Evolutionary conservation across 371 early-diverging fungal species (phyloP).

Genomic region (Mucor plumbeus): DNA sequence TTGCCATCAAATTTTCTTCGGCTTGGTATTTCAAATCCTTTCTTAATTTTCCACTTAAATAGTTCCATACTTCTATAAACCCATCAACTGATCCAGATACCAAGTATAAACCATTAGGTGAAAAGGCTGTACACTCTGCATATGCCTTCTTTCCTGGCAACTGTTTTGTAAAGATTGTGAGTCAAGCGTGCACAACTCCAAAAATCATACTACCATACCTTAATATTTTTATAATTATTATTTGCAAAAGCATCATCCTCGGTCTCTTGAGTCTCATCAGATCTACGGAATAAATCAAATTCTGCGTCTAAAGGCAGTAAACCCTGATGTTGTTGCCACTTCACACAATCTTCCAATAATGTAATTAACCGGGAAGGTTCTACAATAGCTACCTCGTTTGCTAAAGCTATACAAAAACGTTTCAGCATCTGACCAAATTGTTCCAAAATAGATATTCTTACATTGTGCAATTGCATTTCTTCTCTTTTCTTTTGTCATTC

Average conservation of each 20-base stretch:
- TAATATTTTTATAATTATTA: conserved; percentile 71
- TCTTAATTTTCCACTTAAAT: conserved; percentile 86
- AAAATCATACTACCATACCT: conserved; percentile 48
- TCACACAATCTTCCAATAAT: conserved; percentile 82
- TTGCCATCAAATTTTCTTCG: conserved; percentile 90
- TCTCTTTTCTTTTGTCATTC: conserved; percentile 70
- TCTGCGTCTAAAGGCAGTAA: conserved; percentile 67
- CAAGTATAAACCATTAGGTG: conserved; percentile 84
- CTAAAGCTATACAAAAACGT: conserved; percentile 40
- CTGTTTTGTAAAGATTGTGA: conserved; percentile 37
- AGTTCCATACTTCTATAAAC: conserved; percentile 95
- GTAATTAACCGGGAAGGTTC: conserved; percentile 82
- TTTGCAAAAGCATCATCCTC: conserved; percentile 77
- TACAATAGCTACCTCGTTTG: conserved; percentile 76
- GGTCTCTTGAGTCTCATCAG: conserved; percentile 59
- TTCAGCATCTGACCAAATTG: not conserved
- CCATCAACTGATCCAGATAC: conserved; percentile 94
- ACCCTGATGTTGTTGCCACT: conserved; percentile 89
- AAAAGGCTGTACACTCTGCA: conserved; percentile 81
- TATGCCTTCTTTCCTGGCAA: conserved; percentile 88
- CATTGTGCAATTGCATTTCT: conserved; percentile 76
- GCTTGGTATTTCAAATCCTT: conserved; percentile 92
- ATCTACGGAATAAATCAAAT: conserved; percentile 82
- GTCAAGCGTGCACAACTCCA: no score
- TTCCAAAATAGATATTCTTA: conserved; percentile 20